Percentiles rank a stretch among this genome's conserved stretches.
Conservation (phyloP, 1,284 basidiomycete species). For the Ganoderma lingzhi region DNA sequence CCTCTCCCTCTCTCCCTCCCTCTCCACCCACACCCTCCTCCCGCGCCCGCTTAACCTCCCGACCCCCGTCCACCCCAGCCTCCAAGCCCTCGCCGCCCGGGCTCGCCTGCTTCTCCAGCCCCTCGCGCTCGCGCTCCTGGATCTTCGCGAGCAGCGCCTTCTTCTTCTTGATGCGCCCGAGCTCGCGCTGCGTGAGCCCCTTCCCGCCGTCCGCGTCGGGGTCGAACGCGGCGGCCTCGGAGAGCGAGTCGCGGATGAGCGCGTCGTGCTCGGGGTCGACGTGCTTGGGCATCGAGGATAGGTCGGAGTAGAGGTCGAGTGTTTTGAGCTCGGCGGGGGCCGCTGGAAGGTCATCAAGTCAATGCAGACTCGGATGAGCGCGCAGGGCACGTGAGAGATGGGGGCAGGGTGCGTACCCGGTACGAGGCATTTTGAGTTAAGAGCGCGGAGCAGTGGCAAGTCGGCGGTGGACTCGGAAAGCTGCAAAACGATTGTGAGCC, state of each 20-base stretch:
- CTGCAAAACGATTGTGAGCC: slow-evolving; percentile 13
- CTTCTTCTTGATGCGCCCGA: slow-evolving; percentile 42
- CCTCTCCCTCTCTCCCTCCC: too few species aligned
- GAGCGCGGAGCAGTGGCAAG: slow-evolving; percentile 42
- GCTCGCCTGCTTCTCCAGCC: slow-evolving; percentile 17
- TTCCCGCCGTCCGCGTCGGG: slow-evolving; percentile 22
- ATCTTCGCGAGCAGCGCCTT: slow-evolving; percentile 42
- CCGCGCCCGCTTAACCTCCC: slow-evolving; percentile 25
- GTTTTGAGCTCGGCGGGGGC: slow-evolving; percentile 54
- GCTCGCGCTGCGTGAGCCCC: slow-evolving; percentile 41
- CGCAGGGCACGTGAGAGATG: slow-evolving; percentile 3
- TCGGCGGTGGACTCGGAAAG: slow-evolving; percentile 36
- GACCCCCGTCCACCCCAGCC: slow-evolving; percentile 3
- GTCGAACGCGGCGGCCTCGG: slow-evolving; percentile 30
- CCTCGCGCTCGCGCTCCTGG: slow-evolving; percentile 28
- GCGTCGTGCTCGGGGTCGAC: slow-evolving; percentile 53
- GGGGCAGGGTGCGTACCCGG: slow-evolving; percentile 44
- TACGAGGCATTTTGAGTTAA: slow-evolving; percentile 50
- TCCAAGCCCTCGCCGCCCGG: slow-evolving; percentile 10
- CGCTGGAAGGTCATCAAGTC: slow-evolving; percentile 44
- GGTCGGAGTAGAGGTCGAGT: slow-evolving; percentile 67
- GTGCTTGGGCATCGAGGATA: slow-evolving; percentile 71
- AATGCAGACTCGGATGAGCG: too few species aligned
- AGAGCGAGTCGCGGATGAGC: slow-evolving; percentile 43
- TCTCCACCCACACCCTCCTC: slow-evolving; percentile 24